Evolutionary conservation across 305 asterid genomes (phyloP), one percentile per base, ranked within the genome.

Genomic region (Fraxinus platypoda): DNA sequence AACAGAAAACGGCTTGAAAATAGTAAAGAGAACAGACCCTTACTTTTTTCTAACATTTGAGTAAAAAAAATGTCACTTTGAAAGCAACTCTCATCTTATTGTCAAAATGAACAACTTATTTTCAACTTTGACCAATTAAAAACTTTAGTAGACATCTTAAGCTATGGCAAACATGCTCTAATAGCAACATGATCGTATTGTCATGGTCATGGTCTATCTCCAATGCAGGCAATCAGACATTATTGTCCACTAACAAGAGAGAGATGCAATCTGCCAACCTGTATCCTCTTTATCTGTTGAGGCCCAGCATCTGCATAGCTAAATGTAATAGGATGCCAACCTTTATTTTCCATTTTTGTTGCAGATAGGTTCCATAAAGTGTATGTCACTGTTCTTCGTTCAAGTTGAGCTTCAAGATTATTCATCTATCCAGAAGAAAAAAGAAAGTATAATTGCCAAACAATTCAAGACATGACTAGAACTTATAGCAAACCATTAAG

Each of bases 291-390:
- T 59, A 97, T 92, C 75, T 90, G 91, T 87, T 88, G 90, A 72
- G 95, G 92, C 37, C 91, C 90, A 31, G 96, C 89, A 89, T 90
- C 89, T 8, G 94, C 90, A 80, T 91, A 91, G 81, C 82, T 88
- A 85, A 89, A 97, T 70, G 92, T 91, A 46, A 88, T 83, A 81
- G 99, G 98, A 88, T 97, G 99, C 98, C 98, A 97, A 81, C 92
- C 93, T 33, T 88, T 91, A 8, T 81, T 83, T 73, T 94, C 97
- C 81, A 86, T 85, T 46, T 85, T 93, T 71, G 90, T 71, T 17
- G 72, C 78, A 33, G 98, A 91, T 83, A 88, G 92, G 84, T 93
- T 97, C 98, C 99, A 95, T 77, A 81, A 34, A 8, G 97, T 97
- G 88, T 93, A 95, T 57, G 99, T 97, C 83, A 97, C 85, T 3